A percentile compares a stretch with the other conserved stretches of the same genome.
phyloP scores from a whole-genome alignment of 345 rosid species.

The Salix caprea region DNA sequence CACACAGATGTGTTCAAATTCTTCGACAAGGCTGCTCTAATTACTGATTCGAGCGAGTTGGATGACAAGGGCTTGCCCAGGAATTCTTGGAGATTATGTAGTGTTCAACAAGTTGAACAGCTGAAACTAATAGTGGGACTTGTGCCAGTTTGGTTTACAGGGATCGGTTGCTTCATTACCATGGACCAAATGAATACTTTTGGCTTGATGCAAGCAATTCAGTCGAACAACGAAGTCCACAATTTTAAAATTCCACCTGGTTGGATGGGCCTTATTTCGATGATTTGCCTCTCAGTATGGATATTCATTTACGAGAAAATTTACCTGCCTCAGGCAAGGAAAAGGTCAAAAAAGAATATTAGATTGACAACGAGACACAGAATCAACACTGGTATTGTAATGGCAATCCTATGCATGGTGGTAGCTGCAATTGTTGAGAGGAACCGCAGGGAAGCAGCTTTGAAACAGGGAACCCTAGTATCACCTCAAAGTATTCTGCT shows the following conservation, averaged over 20 bases:
- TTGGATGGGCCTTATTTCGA: conserved; percentile 58
- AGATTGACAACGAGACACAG: conserved; percentile 49
- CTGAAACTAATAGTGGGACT: conserved; percentile 45
- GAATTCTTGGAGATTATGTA: conserved; percentile 54
- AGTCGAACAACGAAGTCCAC: conserved; percentile 40
- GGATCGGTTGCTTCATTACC: conserved; percentile 54
- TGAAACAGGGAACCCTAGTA: conserved; percentile 32
- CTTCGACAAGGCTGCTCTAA: conserved; percentile 54
- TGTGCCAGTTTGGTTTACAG: conserved; percentile 58
- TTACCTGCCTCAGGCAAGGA: conserved; percentile 31
- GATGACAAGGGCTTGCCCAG: conserved; percentile 37
- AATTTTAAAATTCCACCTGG: conserved; percentile 52
- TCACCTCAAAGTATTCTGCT: conserved; percentile 39
- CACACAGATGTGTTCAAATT: conserved; percentile 38
- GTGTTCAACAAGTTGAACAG: conserved; percentile 57
- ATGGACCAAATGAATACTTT: conserved; percentile 63
- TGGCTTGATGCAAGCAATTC: conserved; percentile 60
- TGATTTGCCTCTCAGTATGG: conserved; percentile 64
- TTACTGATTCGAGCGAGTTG: conserved; percentile 43
- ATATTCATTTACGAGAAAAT: conserved; percentile 52
- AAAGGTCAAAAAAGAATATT: conserved; percentile 24
- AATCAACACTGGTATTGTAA: conserved; percentile 49
- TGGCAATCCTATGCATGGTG: conserved; percentile 50
- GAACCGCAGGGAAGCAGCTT: conserved; percentile 38
- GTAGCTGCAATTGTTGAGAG: conserved; percentile 50